Base-by-base conservation (phyloP, 2,329 filamentous ascomycete genomes). In the Scortechinia acanthostroma region DNA sequence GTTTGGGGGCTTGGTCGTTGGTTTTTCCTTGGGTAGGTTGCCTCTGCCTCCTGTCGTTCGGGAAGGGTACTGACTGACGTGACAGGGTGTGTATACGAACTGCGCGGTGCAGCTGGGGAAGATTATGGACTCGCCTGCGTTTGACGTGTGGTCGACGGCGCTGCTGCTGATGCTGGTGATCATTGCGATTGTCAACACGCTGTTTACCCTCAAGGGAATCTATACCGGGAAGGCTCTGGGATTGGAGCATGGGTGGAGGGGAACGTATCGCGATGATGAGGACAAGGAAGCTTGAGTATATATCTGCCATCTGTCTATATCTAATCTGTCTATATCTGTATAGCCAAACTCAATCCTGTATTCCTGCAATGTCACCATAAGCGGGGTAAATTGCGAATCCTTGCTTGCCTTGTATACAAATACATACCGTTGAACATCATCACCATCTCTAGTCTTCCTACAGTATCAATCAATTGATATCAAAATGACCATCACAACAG, bases 11-110 rank as follows among this genome's bases (percentile, higher is more conserved):
- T 3, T 68, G 63, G 64, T 54, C 60, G 4, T 25, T 65, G 5
- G 55, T 67, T 10, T 66, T 67, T 46, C 63, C 63, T 0, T 64
- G 60, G 62, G 62, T 66, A 43, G 45, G 62, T 53, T 2, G 16
- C 33, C 20, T 13, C 37, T 44, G 4, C 19, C 3, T 35, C 20
- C 3, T 22, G 16, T 17, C 13, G 25, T n/a, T 17, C 2, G 21
- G 17, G 21, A 4, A 25, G 21, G 13, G 3, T 33, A 14, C 43
- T 49, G 17, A 49, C 17, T 16, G 5, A 35, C 20, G 14, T 33
- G 23, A 22, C 30, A 65, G 63, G 64, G 64, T 2, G 60, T 64
- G 0, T 67, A 65, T 46, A 62, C 61, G 2, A 66, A 64, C 30
- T 56, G 58, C 2, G 61, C 62, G 1, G 53, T 65, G 10, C 50